phyloP scores from a whole-genome alignment of 345 rosid species.

The Rhodomyrtus tomentosa region DNA sequence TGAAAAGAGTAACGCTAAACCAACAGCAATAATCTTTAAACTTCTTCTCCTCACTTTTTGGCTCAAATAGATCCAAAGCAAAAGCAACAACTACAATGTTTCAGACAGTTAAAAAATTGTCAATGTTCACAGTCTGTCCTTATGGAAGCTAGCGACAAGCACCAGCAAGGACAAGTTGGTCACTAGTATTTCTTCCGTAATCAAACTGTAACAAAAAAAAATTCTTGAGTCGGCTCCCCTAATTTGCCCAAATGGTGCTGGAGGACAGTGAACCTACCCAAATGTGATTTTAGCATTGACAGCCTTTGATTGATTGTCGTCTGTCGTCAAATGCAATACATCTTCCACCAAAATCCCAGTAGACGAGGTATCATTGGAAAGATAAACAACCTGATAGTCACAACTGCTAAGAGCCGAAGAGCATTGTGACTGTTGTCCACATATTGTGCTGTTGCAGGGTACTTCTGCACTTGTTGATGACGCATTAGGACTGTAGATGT shows the following conservation, averaged over 20 bases:
- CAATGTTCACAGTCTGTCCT: background rate
- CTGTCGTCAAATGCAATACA: slow-evolving; percentile 45
- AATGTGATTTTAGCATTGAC: slow-evolving; percentile 39
- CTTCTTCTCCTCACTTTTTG: background rate
- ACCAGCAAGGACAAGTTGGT: background rate
- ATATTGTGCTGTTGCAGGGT: slow-evolving; percentile 47
- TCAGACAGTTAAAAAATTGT: background rate
- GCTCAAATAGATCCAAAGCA: background rate
- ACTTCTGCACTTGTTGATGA: slow-evolving; percentile 58
- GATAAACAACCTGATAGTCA: slow-evolving; percentile 52
- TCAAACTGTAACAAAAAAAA: background rate
- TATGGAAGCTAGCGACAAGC: background rate
- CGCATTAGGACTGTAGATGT: slow-evolving; percentile 59
- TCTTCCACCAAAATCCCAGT: slow-evolving; percentile 64
- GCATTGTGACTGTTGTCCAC: slow-evolving; percentile 31
- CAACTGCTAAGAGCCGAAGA: slow-evolving; percentile 40
- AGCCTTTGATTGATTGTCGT: slow-evolving; percentile 21
- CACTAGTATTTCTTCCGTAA: background rate
- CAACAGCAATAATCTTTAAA: background rate
- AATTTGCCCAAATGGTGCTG: background rate
- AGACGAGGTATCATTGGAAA: slow-evolving; percentile 63
- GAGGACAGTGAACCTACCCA: slow-evolving; percentile 34
- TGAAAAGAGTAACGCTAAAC: background rate
- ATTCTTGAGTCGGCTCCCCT: background rate
- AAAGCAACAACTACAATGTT: background rate